These are phyloP conservation scores for Myxozyma vanderwaltii DNA, from an alignment of 805 yeast genomes.

Conservation along the genomic window DNA sequence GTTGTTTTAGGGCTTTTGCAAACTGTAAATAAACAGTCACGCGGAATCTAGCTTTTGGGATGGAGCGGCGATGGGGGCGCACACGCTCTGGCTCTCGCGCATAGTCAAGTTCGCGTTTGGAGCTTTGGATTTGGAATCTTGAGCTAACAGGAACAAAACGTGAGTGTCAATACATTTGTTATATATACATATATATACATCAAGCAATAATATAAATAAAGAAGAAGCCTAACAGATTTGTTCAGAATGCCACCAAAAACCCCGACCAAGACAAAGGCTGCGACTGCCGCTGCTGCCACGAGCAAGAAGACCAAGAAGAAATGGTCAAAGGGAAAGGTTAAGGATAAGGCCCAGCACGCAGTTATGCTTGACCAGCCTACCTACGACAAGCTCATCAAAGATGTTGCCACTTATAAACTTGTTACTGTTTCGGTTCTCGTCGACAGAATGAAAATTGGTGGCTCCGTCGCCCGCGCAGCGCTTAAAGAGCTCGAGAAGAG, in stretches of 20 bases:
- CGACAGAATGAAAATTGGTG: slow-evolving; percentile 99
- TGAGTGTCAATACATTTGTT: too few species aligned
- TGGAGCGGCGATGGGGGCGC: not conserved
- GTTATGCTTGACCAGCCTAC: slow-evolving; percentile 96
- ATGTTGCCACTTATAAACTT: slow-evolving; percentile 98
- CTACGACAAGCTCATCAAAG: slow-evolving; percentile 99
- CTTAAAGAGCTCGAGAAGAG: slow-evolving; percentile 91
- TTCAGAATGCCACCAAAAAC: slow-evolving; percentile 31
- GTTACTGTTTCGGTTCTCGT: slow-evolving; percentile 97
- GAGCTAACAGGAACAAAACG: too few species aligned
- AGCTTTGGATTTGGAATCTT: not conserved
- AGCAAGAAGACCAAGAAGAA: slow-evolving; percentile 71
- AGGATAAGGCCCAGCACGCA: slow-evolving; percentile 99
- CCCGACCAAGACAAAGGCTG: slow-evolving; percentile 26
- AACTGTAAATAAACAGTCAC: not conserved
- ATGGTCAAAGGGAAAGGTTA: slow-evolving; percentile 99
- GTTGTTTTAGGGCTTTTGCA: not conserved
- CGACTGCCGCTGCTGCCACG: slow-evolving; percentile 29
- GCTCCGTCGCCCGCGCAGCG: slow-evolving; percentile 98
- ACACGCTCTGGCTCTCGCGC: not conserved
- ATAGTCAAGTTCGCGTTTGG: not conserved
- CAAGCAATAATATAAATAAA: not conserved
- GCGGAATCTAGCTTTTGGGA: too few species aligned
- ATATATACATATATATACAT: too few species aligned
- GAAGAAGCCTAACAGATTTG: not conserved